These are phyloP conservation scores for Nitzschia sp. DNA, from an alignment of 108 stramenopile genomes.

Conservation along the genomic window DNA sequence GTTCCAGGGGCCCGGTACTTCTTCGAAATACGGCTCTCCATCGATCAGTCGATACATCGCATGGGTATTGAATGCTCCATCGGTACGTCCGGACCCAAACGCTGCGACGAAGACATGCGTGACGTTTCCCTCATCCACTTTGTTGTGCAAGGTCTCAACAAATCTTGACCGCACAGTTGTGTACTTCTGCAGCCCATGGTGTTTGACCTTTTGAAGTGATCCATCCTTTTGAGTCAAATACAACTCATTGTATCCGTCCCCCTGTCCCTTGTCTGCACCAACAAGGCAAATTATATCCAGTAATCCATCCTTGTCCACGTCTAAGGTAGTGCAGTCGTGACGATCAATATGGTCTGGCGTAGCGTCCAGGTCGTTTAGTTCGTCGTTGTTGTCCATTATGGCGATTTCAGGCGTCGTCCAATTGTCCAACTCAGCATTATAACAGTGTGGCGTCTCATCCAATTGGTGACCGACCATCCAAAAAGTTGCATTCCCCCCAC, in stretches of 20 bases:
- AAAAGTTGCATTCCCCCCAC: slow-evolving; percentile 4
- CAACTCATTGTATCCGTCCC: slow-evolving; percentile 5
- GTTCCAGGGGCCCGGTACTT: slow-evolving; percentile 5
- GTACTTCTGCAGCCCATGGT: slow-evolving; percentile 12
- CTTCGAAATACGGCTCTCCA: slow-evolving; percentile 15
- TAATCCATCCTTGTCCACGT: slow-evolving; percentile 7
- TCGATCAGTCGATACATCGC: slow-evolving; percentile 10
- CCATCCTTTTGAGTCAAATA: slow-evolving; percentile 8
- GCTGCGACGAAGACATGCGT: slow-evolving; percentile 16
- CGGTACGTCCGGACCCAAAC: slow-evolving; percentile 4
- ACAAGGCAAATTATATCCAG: slow-evolving; percentile 4
- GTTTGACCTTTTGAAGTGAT: slow-evolving; percentile 3
- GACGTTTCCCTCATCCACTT: slow-evolving; percentile 1
- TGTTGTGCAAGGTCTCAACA: neutral
- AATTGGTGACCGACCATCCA: slow-evolving; percentile 16
- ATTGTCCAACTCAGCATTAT: neutral
- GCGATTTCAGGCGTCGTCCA: slow-evolving; percentile 8
- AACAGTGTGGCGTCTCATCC: slow-evolving; percentile 11
- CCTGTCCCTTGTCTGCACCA: slow-evolving; percentile 8
- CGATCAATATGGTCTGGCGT: slow-evolving; percentile 5
- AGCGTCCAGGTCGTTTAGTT: slow-evolving; percentile 3
- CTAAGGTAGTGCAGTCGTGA: slow-evolving; percentile 9
- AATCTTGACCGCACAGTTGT: slow-evolving; percentile 1
- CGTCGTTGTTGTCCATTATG: neutral
- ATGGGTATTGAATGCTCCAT: slow-evolving; percentile 6